Evolutionary conservation across 371 early-diverging fungal species (phyloP).

Genomic region (Apophysomyces sp.): DNA sequence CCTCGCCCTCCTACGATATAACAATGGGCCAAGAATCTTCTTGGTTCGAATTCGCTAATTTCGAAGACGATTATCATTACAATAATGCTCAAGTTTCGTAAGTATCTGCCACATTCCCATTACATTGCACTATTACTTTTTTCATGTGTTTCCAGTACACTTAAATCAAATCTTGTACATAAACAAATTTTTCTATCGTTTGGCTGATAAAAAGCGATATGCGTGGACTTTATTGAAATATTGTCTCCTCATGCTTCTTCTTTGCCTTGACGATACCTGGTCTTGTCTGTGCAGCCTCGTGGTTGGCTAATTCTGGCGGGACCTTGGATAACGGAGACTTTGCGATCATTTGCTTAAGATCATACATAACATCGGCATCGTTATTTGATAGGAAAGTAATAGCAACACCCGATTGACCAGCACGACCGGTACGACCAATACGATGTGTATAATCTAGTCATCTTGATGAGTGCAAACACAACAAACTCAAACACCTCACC

Average conservation of each 20-base stretch:
- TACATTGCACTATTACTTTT: not conserved
- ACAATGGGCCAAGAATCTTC: not conserved
- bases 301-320: slow-evolving; percentile 86
- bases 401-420: slow-evolving; percentile 93
- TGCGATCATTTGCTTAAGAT: slow-evolving; percentile 84
- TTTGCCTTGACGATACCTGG: slow-evolving; percentile 56
- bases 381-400: slow-evolving; percentile 84
- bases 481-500: slow-evolving; percentile 31
- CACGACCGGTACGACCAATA: slow-evolving; percentile 98
- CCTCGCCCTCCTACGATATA: not conserved
- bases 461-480: not conserved
- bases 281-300: slow-evolving; percentile 82
- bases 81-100: slow-evolving; percentile 1
- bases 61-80: slow-evolving; percentile 27
- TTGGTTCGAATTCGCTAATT: slow-evolving; percentile 37
- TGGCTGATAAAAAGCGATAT: not conserved
- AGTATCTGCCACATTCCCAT: not conserved
- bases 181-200: not conserved
- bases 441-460: slow-evolving; percentile 91
- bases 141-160: not conserved
- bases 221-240: slow-evolving; percentile 35
- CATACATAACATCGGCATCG: slow-evolving; percentile 91
- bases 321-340: slow-evolving; percentile 80
- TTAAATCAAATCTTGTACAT: not conserved
- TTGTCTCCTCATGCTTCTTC: slow-evolving; percentile 64